Evolutionary conservation across 108 stramenopile genomes (phyloP).

Genomic region (Nitzschia sp.): DNA sequence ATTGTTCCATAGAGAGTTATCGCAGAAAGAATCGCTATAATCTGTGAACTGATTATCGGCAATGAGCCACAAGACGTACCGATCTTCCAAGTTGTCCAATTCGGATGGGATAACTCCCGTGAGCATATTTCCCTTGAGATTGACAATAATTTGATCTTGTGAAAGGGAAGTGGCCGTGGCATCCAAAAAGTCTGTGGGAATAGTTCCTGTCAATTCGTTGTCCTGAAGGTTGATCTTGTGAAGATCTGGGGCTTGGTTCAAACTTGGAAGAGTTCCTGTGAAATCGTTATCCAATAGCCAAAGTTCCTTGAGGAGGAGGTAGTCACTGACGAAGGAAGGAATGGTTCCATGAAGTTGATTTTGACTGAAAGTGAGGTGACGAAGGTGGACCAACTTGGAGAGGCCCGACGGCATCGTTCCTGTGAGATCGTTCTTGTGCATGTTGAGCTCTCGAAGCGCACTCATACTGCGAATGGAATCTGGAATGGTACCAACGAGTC

Average conservation of each 20-base stretch:
- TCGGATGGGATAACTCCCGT: constrained; percentile 23
- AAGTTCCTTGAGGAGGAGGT: constrained; percentile 28
- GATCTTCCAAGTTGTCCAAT: constrained; percentile 18
- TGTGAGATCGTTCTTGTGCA: constrained; percentile 30
- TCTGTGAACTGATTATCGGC: constrained; percentile 31
- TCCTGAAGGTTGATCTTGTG: constrained; percentile 45
- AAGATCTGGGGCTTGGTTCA: constrained; percentile 30
- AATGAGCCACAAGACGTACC: constrained; percentile 22
- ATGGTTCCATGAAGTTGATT: constrained; percentile 43
- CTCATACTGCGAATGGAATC: constrained; percentile 14
- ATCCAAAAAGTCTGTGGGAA: constrained; percentile 38
- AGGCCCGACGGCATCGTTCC: constrained; percentile 31
- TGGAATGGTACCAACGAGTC: constrained; percentile 16
- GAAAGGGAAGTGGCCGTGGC: constrained; percentile 20
- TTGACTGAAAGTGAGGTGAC: constrained; percentile 12
- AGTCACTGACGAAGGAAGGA: constrained; percentile 27
- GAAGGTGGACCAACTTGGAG: constrained; percentile 12
- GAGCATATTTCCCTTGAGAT: constrained; percentile 30
- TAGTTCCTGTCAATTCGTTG: constrained; percentile 34
- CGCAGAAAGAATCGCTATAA: constrained; percentile 23
- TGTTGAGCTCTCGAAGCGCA: constrained; percentile 14
- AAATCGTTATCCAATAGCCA: constrained; percentile 25
- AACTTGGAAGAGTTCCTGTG: constrained; percentile 35
- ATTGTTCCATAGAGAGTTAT: constrained; percentile 35
- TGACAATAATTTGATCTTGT: constrained; percentile 18